phyloP scores from a whole-genome alignment of 2,329 filamentous ascomycete genomes.

The Pestalotiopsis sp. region DNA sequence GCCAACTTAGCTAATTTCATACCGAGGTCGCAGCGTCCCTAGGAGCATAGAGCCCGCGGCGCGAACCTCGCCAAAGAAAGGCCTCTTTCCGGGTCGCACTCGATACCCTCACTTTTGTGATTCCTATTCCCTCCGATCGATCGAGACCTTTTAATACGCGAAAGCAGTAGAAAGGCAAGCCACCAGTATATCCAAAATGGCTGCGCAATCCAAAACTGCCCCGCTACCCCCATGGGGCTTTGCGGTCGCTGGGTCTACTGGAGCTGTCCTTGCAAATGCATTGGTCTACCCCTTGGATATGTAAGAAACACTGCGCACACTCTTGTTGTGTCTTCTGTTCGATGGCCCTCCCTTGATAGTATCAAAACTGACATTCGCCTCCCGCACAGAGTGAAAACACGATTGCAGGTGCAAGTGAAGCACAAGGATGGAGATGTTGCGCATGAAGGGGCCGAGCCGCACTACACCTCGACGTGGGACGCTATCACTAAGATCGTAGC shows the following conservation, averaged over 20 bases:
- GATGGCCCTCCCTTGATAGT: background rate
- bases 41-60: background rate
- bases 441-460: slow-evolving; percentile 53
- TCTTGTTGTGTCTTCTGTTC: background rate
- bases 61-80: background rate
- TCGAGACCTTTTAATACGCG: background rate
- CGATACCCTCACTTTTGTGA: background rate
- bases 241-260: slow-evolving; percentile 88
- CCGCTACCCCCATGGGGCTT: slow-evolving; percentile 88
- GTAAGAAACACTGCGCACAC: slow-evolving; percentile 55
- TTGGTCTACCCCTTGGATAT: slow-evolving; percentile 96
- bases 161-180: background rate
- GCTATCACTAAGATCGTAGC: slow-evolving; percentile 83
- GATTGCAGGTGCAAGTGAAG: slow-evolving; percentile 92
- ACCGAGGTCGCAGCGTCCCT: slow-evolving; percentile 12
- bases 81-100: background rate
- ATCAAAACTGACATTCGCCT: slow-evolving; percentile 18
- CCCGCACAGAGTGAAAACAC: slow-evolving; percentile 80
- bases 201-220: slow-evolving; percentile 64
- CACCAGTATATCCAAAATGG: slow-evolving; percentile 40
- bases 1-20: slow-evolving; percentile 7
- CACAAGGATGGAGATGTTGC: slow-evolving; percentile 46
- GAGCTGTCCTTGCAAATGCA: slow-evolving; percentile 92
- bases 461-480: slow-evolving; percentile 88
- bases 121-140: background rate